Evolutionary conservation across 805 yeast species (phyloP).

Genomic region (Candida silvatica): DNA sequence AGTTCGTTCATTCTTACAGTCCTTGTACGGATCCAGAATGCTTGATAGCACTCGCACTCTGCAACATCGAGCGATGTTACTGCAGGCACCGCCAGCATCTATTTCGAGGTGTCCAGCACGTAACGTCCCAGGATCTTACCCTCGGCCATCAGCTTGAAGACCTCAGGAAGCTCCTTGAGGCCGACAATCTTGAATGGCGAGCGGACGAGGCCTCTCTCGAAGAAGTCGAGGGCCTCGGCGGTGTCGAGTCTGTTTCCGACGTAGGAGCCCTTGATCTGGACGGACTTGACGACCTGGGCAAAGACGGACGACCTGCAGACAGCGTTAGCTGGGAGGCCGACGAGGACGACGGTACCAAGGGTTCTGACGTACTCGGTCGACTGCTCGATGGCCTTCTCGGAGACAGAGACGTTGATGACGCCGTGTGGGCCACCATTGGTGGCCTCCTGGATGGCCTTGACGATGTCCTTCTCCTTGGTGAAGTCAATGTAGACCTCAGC

Average conservation of each 20-base stretch:
- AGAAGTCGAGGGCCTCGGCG: conserved; percentile 6
- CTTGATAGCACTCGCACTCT: too few relatives aligned
- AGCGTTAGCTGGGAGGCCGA: conserved; percentile 11
- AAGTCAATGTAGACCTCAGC: conserved; percentile 5
- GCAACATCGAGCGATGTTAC: too few relatives aligned
- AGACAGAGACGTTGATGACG: conserved; percentile 10
- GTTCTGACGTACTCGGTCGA: conserved; percentile 4
- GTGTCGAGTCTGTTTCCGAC: conserved; percentile 5
- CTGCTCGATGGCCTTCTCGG: conserved; percentile 4
- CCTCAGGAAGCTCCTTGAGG: conserved; percentile 2
- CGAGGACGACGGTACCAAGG: conserved; percentile 22
- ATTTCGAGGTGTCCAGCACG: conserved; percentile 4
- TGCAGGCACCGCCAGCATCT: conserved; percentile 10
- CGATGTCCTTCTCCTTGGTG: conserved; percentile 4
- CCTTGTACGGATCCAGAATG: too few relatives aligned
- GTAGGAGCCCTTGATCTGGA: conserved; percentile 4
- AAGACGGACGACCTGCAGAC: conserved; percentile 3
- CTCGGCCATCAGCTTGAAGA: conserved; percentile 4
- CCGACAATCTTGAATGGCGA: conserved; percentile 5
- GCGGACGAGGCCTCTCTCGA: conserved; percentile 4
- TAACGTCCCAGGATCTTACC: conserved; percentile 6
- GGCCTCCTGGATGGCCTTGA: conserved; percentile 2
- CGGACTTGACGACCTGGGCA: conserved; percentile 4
- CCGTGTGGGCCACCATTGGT: conserved; percentile 6
- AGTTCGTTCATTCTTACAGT: too few relatives aligned